Evolutionary conservation across 2,329 filamentous ascomycete species (phyloP), one percentile per base, ranked within the genome.

Genomic region (Beauveria rudraprayagi): DNA sequence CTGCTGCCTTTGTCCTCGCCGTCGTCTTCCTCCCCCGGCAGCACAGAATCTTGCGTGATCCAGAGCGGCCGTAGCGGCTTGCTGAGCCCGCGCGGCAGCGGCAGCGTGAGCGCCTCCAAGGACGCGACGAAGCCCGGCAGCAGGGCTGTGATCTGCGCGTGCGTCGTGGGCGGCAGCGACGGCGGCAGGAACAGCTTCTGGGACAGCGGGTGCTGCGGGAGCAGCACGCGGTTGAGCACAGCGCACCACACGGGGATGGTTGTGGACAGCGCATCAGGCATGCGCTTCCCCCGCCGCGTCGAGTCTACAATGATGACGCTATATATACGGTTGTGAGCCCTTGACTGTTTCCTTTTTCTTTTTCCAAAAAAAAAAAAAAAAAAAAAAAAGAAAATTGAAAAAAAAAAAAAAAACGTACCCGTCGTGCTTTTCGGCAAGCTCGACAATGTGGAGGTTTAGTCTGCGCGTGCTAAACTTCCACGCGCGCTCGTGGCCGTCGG

Each of bases 241-340:
- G 88, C 85, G 73, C 90, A 92, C 94, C 94, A 99, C 64, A 96
- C 90, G 2, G 94, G 93, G 28, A 97, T 80, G 0, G 94, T 97
- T 73, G 96, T 97, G 67, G 89, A 91, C 19, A 99, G 81, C 17
- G 94, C 92, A 75, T 99, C 94, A 1, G 94, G 93, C 86, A 97
- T 96, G 67, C 89, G 83, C 77, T 97, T 97, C 10, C 94, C 94
- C 57, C 93, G 82, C 61, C 94, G 81, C 0, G 94, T 99, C 28
- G 92, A 97, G 75, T 99, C 94, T 48, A 97, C 89, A 61, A 99
- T 86, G 62, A 97, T 87, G 72, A 87, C 86, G 41, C 85, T 86
- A 11, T 26, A 22, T 37, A 58, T 37, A 58, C 14, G 30, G 28
- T 30, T 19, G 37, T 26, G 17, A 34, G 48, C 17, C 26, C 8